Evolutionary conservation across 2,329 filamentous ascomycete genomes (phyloP).

Genomic region (Huntiella abstrusa): DNA sequence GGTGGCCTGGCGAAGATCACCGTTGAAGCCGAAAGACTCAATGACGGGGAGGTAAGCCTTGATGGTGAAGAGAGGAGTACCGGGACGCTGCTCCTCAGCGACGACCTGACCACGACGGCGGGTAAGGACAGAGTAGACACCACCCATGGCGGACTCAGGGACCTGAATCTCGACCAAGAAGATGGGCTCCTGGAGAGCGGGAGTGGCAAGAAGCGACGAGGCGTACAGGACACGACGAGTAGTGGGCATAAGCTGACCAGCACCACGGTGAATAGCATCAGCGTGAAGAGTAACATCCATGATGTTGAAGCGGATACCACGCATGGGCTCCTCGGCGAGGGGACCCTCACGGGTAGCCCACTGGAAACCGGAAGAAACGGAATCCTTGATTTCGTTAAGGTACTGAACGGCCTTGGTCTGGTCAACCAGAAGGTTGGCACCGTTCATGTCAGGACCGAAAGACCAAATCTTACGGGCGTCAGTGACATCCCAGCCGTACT

Average conservation of each 20-base stretch:
- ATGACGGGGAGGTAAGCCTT: constrained; percentile 93
- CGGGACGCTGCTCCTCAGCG: constrained; percentile 91
- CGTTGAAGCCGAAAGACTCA: constrained; percentile 98
- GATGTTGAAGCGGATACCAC: constrained; percentile 93
- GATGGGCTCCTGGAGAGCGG: constrained; percentile 85
- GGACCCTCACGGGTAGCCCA: constrained; percentile 98
- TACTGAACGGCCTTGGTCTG: constrained; percentile 99
- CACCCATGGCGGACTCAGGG: constrained; percentile 95
- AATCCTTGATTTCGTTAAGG: constrained; percentile 99
- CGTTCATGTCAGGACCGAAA: constrained; percentile 94
- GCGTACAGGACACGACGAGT: constrained; percentile 96
- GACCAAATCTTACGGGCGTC: constrained; percentile 99
- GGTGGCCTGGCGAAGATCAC: constrained; percentile 82
- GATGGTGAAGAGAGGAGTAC: constrained; percentile 96
- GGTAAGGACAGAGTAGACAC: constrained; percentile 98
- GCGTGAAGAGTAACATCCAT: constrained; percentile 98
- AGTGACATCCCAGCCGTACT: constrained; percentile 97
- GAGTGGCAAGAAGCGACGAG: constrained; percentile 73
- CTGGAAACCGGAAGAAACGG: constrained; percentile 98
- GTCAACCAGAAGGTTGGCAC: constrained; percentile 96
- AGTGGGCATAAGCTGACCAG: constrained; percentile 96
- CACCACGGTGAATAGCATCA: constrained; percentile 98
- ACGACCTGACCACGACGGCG: constrained; percentile 98
- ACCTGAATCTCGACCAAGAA: constrained; percentile 99
- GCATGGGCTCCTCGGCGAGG: constrained; percentile 95